A percentile compares a stretch with the other conserved stretches of the same genome.
Evolutionary conservation across 345 rosid genomes (phyloP).

Genomic region (Citrus medica): DNA sequence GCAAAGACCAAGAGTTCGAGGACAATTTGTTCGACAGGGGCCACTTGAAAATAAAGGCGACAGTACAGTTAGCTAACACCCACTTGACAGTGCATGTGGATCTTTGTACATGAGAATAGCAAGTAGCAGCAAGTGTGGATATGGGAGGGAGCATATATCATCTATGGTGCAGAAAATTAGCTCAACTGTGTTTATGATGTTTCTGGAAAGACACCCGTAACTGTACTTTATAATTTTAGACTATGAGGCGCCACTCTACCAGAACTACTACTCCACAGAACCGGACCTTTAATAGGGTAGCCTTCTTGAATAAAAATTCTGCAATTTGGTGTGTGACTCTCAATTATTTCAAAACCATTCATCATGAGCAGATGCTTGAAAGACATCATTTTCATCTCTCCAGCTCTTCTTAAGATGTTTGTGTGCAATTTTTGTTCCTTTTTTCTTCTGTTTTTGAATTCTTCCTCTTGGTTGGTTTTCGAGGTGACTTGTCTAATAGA

Average conservation of each 20-base stretch:
- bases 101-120: background rate
- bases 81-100: background rate
- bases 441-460: background rate
- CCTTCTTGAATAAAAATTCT: conserved; percentile 1
- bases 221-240: conserved; percentile 1
- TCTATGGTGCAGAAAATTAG: conserved; percentile 9
- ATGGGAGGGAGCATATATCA: conserved; percentile 3
- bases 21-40: conserved; percentile 48
- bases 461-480: background rate
- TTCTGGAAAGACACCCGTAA: background rate
- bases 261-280: background rate
- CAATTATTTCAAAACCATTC: background rate
- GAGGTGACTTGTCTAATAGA: background rate
- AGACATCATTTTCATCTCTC: background rate
- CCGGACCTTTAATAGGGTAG: conserved; percentile 8
- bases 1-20: conserved; percentile 50
- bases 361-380: background rate
- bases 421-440: background rate
- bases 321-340: background rate
- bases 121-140: background rate
- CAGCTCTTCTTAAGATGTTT: background rate
- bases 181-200: background rate
- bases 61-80: conserved; percentile 19
- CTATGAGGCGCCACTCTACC: background rate
- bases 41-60: conserved; percentile 18